Evolutionary conservation across 2,329 filamentous ascomycete species (phyloP), one percentile per base, ranked within the genome.

Genomic region (Fusarium mexicanum): DNA sequence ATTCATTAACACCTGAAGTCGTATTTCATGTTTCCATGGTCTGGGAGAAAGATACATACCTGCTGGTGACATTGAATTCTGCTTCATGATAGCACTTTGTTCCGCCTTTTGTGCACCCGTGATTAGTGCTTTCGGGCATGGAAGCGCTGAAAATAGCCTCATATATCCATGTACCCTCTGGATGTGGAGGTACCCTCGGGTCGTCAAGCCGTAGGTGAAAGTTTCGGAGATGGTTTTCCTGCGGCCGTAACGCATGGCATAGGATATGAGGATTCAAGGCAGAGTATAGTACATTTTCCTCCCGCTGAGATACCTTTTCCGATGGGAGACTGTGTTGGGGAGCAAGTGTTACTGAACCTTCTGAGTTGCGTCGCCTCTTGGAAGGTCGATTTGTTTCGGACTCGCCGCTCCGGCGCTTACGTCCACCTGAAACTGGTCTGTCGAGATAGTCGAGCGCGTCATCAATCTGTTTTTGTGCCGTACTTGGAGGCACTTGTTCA

Each of bases 1-100:
- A 2, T 6, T 0, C 0, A 40, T 40, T 2, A 40, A 6, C 0
- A 40, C 12, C 8, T 0, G 38, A 22, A 22, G 20, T 13, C 12
- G 0, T 13, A 2, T 40, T 40, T 22, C 20, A 40, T 1, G 0
- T 8, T 22, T 40, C 38, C 20, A 40, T 22, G 0, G 11, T 7
- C 3, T 22, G 38, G 1, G 12, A 2, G 20, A 40, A 0, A 37
- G 38, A 40, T 40, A 22, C 0, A 22, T 22, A 40, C 38, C 38
- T 40, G 17, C 38, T 40, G 20, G 5, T 40, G 7, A 40, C 38
- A 40, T 40, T 40, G 11, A 40, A 12, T 40, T 40, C 38, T 40
- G 38, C 38, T 8, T 40, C 38, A 40, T 40, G 38, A 13, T 40
- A 40, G 38, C 38, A 40, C 38, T 40, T 40, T 22, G 38, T 40